Evolutionary conservation across 139 green algal genomes (phyloP).

Genomic region (Pedinophyceae sp.): DNA sequence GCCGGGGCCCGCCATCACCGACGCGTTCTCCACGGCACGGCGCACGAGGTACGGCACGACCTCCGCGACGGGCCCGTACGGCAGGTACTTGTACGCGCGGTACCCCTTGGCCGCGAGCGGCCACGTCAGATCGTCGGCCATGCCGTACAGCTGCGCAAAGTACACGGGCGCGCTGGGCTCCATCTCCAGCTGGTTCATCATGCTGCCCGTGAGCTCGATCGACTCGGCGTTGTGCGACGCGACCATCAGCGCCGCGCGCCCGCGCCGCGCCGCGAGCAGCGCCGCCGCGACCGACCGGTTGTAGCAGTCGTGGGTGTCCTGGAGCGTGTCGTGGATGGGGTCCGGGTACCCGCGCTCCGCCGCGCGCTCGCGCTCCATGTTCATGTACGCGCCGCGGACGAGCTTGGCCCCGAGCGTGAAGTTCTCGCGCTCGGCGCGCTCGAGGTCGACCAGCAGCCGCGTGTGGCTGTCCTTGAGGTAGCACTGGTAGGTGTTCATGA

Average conservation of each 20-base stretch:
- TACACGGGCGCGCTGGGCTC: slow-evolving; percentile 35
- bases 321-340: slow-evolving; percentile 48
- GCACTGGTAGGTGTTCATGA: slow-evolving; percentile 65
- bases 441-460: slow-evolving; percentile 46
- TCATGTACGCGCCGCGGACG: slow-evolving; percentile 58
- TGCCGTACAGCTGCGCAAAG: slow-evolving; percentile 84
- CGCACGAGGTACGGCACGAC: slow-evolving; percentile 61
- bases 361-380: slow-evolving; percentile 48
- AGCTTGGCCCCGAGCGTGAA: slow-evolving; percentile 51
- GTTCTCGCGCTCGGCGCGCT: slow-evolving; percentile 31
- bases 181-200: slow-evolving; percentile 40
- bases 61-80: slow-evolving; percentile 52
- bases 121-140: slow-evolving; percentile 72
- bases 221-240: slow-evolving; percentile 52
- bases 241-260: slow-evolving; percentile 46
- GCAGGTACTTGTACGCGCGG: slow-evolving; percentile 47
- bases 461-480: slow-evolving; percentile 52
- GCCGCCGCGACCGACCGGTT: slow-evolving; percentile 22
- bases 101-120: slow-evolving; percentile 36
- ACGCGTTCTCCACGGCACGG: slow-evolving; percentile 60
- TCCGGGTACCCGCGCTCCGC: slow-evolving; percentile 25
- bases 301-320: slow-evolving; percentile 59
- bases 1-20: too few species aligned
- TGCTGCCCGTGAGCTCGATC: slow-evolving; percentile 39
- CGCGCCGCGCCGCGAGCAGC: slow-evolving; percentile 15